A percentile compares a stretch with the other conserved stretches of the same genome.
phyloP scores from a whole-genome alignment of 306 rosid genomes.

The Castanea mollissima region DNA sequence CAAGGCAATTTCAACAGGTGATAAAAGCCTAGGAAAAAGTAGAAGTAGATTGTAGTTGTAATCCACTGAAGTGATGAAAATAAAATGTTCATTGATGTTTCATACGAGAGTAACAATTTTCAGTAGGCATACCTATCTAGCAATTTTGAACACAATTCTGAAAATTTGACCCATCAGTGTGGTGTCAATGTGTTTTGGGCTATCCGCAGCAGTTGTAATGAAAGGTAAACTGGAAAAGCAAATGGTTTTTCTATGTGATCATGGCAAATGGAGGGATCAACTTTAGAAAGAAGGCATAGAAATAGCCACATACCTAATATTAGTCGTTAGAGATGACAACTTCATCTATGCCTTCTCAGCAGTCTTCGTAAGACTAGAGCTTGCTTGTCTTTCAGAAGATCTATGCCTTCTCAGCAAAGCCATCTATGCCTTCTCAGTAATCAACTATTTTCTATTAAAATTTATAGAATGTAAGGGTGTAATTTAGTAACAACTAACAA shows the following conservation, averaged over 20 bases:
- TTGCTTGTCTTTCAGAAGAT: conserved; percentile 86
- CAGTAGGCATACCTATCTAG: conserved; percentile 75
- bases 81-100: no score
- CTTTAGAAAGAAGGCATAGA: neutral
- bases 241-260: neutral
- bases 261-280: neutral
- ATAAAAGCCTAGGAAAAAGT: conserved; percentile 51
- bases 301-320: conserved; percentile 53
- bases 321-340: conserved; percentile 81
- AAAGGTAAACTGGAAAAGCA: conserved; percentile 70
- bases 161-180: conserved; percentile 85
- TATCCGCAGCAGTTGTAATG: conserved; percentile 91
- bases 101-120: neutral
- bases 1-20: conserved; percentile 81
- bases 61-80: neutral
- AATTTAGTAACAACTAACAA: neutral
- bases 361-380: conserved; percentile 88
- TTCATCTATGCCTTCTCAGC: conserved; percentile 98
- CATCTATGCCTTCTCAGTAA: neutral
- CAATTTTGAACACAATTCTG: conserved; percentile 83
- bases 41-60: neutral
- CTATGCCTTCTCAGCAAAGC: conserved; percentile 56
- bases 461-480: neutral
- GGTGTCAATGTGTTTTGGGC: conserved; percentile 94
- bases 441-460: conserved; percentile 75